phyloP scores from a whole-genome alignment of 164 flowering plant genomes.

The Vitis riparia region DNA sequence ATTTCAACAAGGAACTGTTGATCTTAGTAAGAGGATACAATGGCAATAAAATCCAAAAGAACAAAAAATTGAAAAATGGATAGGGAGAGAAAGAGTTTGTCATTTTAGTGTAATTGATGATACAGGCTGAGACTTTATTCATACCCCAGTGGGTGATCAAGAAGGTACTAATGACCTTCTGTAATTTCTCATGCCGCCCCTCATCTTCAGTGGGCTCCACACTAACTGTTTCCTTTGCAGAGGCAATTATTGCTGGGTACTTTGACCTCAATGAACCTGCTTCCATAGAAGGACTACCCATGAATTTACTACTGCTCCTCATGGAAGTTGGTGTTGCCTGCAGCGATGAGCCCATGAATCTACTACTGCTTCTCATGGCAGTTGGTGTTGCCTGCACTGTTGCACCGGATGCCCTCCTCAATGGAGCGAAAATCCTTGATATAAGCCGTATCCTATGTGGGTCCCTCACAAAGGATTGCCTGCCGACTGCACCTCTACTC shows the following conservation, averaged over 20 bases:
- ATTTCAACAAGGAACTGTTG: no score
- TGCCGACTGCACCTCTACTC: conserved; percentile 25
- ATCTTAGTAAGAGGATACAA: not conserved
- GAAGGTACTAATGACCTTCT: conserved; percentile 46
- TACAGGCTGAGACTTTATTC: not conserved
- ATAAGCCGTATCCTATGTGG: conserved; percentile 44
- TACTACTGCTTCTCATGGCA: conserved; percentile 21
- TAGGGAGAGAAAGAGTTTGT: not conserved
- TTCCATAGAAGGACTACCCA: conserved; percentile 61
- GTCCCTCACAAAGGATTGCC: conserved; percentile 54
- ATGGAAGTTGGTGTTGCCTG: conserved; percentile 54
- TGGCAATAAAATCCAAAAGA: not conserved
- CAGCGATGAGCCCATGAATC: conserved; percentile 49
- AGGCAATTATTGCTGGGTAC: conserved; percentile 63
- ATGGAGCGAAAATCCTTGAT: conserved; percentile 59
- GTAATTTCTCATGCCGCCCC: conserved; percentile 36
- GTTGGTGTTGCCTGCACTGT: conserved; percentile 13
- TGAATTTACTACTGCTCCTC: conserved; percentile 56
- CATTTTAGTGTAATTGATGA: not conserved
- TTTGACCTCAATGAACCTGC: conserved; percentile 59
- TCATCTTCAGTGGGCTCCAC: conserved; percentile 76
- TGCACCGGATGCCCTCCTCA: conserved; percentile 12
- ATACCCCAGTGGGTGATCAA: conserved; percentile 10
- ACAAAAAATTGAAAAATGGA: not conserved
- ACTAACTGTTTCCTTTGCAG: conserved; percentile 54